A percentile compares a stretch with the other conserved stretches of the same genome.
phyloP scores from a whole-genome alignment of 768 basidiomycete genomes.

The Tylopilus balloui region DNA sequence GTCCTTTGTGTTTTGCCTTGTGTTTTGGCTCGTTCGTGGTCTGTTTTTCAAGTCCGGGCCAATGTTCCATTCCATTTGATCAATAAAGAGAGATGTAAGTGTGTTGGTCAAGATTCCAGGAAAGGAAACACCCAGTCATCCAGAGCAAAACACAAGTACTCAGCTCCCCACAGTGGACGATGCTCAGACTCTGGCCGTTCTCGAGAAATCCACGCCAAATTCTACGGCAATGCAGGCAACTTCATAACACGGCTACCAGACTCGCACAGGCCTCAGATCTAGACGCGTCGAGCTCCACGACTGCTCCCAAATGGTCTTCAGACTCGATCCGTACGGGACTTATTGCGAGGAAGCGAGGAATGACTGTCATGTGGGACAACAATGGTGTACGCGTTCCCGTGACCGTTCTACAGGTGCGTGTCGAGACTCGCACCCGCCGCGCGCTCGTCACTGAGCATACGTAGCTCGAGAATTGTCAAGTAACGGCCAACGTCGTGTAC shows the following conservation, averaged over 20 bases:
- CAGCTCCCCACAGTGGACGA: conserved; percentile 28
- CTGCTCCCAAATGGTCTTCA: conserved; percentile 71
- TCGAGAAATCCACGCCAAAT: conserved; percentile 36
- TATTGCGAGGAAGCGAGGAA: conserved; percentile 92
- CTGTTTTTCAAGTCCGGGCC: conserved; percentile 53
- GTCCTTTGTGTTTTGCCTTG: conserved; percentile 25
- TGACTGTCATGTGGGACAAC: conserved; percentile 91
- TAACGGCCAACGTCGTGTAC: conserved; percentile 71
- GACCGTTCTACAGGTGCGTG: conserved; percentile 85
- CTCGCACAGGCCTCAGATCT: conserved; percentile 26
- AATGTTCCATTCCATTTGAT: conserved; percentile 72
- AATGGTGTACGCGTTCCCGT: conserved; percentile 86
- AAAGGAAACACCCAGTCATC: conserved; percentile 17
- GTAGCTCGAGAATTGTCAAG: conserved; percentile 86
- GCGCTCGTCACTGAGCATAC: conserved; percentile 11
- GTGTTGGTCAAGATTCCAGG: conserved; percentile 3
- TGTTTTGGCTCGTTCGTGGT: conserved; percentile 22
- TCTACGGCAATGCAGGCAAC: conserved; percentile 32
- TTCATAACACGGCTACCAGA: conserved; percentile 42
- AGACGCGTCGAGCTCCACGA: conserved; percentile 18
- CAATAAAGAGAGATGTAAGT: not conserved
- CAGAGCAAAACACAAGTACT: conserved; percentile 6
- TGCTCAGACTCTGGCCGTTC: conserved; percentile 53
- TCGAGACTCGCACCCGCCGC: not conserved
- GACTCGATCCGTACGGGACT: conserved; percentile 84